phyloP scores from a whole-genome alignment of 805 yeast genomes.

The Starmerella powellii region DNA sequence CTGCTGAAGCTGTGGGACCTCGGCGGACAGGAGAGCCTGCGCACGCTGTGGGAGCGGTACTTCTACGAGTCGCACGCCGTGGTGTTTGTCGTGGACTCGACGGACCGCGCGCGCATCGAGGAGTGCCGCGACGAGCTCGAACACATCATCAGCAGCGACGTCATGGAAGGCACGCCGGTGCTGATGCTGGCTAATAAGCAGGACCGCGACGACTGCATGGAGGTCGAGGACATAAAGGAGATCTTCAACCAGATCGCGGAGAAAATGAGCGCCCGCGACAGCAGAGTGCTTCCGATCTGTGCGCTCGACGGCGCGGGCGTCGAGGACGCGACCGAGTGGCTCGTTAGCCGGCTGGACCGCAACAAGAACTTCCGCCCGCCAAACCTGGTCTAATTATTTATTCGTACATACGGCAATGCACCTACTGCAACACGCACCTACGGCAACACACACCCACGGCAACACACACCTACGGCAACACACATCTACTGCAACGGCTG shows the following conservation, averaged over 20 bases:
- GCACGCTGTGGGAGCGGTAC: constrained; percentile 80
- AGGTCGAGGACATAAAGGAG: constrained; percentile 70
- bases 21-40: constrained; percentile 83
- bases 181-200: constrained; percentile 94
- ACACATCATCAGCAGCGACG: constrained; percentile 44
- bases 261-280: constrained; percentile 79
- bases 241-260: constrained; percentile 71
- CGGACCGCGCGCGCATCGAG: constrained; percentile 68
- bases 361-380: constrained; percentile 55
- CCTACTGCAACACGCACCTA: no score
- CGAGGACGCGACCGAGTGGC: constrained; percentile 80
- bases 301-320: constrained; percentile 74
- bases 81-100: constrained; percentile 82
- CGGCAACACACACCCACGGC: no score
- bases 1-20: constrained; percentile 83
- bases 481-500: no score
- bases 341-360: constrained; percentile 55
- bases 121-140: constrained; percentile 63
- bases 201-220: constrained; percentile 59
- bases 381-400: constrained; percentile 25
- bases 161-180: constrained; percentile 69
- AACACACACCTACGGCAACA: no score
- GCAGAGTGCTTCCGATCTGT: constrained; percentile 78
- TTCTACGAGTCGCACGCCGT: constrained; percentile 81
- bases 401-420: no score